A percentile compares a stretch with the other conserved stretches of the same genome.
phyloP scores from a whole-genome alignment of 1,284 basidiomycete species.

The Cryptococcus hybrid region DNA sequence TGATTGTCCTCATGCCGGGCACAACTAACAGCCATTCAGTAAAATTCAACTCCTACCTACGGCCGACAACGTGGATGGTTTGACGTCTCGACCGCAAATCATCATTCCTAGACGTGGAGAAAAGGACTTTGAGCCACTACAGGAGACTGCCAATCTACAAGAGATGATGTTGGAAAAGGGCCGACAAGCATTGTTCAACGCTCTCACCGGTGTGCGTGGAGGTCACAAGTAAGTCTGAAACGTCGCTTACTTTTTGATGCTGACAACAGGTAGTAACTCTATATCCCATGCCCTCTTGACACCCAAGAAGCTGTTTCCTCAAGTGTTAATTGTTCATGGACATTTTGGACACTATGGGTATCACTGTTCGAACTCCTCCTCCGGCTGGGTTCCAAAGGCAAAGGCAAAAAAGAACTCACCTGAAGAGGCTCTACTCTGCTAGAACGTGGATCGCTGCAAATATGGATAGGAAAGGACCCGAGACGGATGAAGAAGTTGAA shows the following conservation, averaged over 20 bases:
- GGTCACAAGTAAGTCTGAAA: slow-evolving; percentile 63
- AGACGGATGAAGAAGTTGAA: slow-evolving; percentile 14
- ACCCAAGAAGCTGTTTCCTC: slow-evolving; percentile 47
- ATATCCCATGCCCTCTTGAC: slow-evolving; percentile 49
- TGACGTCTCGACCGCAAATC: slow-evolving; percentile 30
- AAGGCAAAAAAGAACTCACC: slow-evolving; percentile 62
- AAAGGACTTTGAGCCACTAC: slow-evolving; percentile 89
- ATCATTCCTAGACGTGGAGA: slow-evolving; percentile 88
- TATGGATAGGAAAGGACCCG: slow-evolving; percentile 60
- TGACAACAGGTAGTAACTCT: slow-evolving; percentile 35
- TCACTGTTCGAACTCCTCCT: slow-evolving; percentile 58
- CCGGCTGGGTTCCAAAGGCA: slow-evolving; percentile 57
- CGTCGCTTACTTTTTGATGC: neutral
- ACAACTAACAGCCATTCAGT: slow-evolving; percentile 14
- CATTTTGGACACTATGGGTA: slow-evolving; percentile 75
- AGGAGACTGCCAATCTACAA: slow-evolving; percentile 59
- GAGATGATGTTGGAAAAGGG: slow-evolving; percentile 75
- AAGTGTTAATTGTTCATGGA: slow-evolving; percentile 68
- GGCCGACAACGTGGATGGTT: slow-evolving; percentile 11
- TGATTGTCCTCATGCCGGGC: neutral
- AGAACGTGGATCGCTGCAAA: slow-evolving; percentile 81
- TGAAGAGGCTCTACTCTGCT: slow-evolving; percentile 95
- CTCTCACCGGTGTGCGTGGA: slow-evolving; percentile 68
- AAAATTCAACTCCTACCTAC: slow-evolving; percentile 42
- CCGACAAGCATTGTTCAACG: slow-evolving; percentile 79